These are phyloP conservation scores for Trametes sp. DNA, from an alignment of 1,284 basidiomycete species.

Conservation along the genomic window DNA sequence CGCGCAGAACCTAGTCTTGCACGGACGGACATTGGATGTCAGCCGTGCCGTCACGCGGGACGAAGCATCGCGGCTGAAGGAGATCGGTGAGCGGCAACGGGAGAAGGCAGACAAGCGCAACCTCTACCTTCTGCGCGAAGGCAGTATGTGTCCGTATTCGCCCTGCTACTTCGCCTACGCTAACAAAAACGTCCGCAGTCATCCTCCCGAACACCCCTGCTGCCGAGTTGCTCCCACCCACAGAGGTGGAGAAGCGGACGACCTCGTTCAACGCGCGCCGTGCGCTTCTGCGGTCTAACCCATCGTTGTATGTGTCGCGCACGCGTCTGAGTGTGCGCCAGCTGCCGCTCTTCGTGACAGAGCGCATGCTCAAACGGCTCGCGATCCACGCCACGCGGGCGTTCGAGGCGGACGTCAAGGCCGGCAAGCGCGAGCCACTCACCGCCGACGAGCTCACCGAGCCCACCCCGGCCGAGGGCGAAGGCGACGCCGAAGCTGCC, in stretches of 20 bases:
- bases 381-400: slow-evolving; percentile 82
- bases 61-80: slow-evolving; percentile 86
- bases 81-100: slow-evolving; percentile 83
- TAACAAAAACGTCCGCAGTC: slow-evolving; percentile 54
- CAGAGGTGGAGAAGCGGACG: slow-evolving; percentile 86
- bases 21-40: slow-evolving; percentile 93
- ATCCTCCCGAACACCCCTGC: slow-evolving; percentile 88
- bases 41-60: slow-evolving; percentile 91
- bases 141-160: slow-evolving; percentile 62
- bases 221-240: slow-evolving; percentile 69
- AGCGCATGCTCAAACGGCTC: slow-evolving; percentile 89
- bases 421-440: slow-evolving; percentile 67
- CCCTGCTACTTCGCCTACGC: background rate
- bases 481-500: slow-evolving; percentile 33
- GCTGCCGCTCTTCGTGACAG: slow-evolving; percentile 89
- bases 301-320: slow-evolving; percentile 92
- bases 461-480: slow-evolving; percentile 37
- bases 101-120: slow-evolving; percentile 97
- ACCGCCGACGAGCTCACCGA: slow-evolving; percentile 76
- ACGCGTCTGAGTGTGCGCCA: slow-evolving; percentile 95
- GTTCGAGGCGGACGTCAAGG: slow-evolving; percentile 85
- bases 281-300: slow-evolving; percentile 86
- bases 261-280: slow-evolving; percentile 85
- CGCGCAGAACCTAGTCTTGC: slow-evolving; percentile 86
- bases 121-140: slow-evolving; percentile 95